Conservation (phyloP, 768 basidiomycete species). For the Royoungia palumana region DNA sequence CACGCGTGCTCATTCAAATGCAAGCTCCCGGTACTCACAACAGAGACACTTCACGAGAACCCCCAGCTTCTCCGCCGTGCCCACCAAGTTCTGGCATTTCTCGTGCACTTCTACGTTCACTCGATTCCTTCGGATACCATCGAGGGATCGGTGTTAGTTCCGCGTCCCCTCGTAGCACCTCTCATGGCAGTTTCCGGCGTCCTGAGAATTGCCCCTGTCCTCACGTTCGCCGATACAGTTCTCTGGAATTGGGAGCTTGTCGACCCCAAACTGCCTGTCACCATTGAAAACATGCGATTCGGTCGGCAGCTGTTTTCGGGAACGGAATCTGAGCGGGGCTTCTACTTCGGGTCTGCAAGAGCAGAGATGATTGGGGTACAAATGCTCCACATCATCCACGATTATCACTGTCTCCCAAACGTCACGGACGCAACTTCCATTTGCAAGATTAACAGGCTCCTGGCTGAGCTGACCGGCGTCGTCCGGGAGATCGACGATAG, state of each 20-base stretch:
- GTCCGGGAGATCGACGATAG: slow-evolving; percentile 73
- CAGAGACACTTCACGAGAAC: slow-evolving; percentile 48
- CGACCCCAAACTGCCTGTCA: slow-evolving; percentile 54
- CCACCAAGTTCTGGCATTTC: slow-evolving; percentile 85
- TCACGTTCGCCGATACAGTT: slow-evolving; percentile 95
- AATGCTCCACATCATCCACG: slow-evolving; percentile 82
- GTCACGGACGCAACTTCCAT: slow-evolving; percentile 58
- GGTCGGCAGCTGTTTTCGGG: slow-evolving; percentile 72
- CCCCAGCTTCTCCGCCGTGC: slow-evolving; percentile 73
- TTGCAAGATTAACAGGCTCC: slow-evolving; percentile 68
- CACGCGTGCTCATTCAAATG: slow-evolving; percentile 12
- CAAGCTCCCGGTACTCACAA: slow-evolving; percentile 73
- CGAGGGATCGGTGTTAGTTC: slow-evolving; percentile 53
- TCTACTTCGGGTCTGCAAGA: slow-evolving; percentile 80
- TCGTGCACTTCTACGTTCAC: slow-evolving; percentile 89
- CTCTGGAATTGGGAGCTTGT: slow-evolving; percentile 84
- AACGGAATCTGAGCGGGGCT: slow-evolving; percentile 78
- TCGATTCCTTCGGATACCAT: slow-evolving; percentile 51
- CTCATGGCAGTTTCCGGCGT: slow-evolving; percentile 69
- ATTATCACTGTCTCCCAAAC: slow-evolving; percentile 76
- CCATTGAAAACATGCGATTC: slow-evolving; percentile 72
- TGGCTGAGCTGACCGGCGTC: slow-evolving; percentile 60
- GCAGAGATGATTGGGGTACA: slow-evolving; percentile 86
- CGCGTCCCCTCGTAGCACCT: slow-evolving; percentile 73
- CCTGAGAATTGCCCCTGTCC: slow-evolving; percentile 85